phyloP scores from a whole-genome alignment of 257 asterid genomes.

The Rubia yunnanensis region DNA sequence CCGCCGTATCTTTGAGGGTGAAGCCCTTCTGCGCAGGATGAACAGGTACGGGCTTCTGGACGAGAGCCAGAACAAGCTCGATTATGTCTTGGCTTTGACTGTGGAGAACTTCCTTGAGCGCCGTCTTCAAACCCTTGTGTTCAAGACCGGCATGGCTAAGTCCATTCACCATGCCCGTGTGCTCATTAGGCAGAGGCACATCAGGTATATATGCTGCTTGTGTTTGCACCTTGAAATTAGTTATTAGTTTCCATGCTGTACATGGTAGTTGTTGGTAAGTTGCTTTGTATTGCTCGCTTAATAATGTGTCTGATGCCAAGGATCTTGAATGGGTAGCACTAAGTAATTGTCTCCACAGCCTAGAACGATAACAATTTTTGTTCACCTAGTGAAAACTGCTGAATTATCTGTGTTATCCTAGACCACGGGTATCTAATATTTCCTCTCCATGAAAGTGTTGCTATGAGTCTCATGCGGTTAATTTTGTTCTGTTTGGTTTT shows the following conservation, averaged over 20 bases:
- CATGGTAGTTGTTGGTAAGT: background rate
- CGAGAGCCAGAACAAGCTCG: slow-evolving; percentile 43
- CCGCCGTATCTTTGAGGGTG: slow-evolving; percentile 63
- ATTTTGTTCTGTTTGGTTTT: background rate
- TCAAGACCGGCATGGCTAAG: slow-evolving; percentile 43
- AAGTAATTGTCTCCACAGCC: background rate
- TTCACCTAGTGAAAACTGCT: background rate
- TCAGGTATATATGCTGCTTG: slow-evolving; percentile 21
- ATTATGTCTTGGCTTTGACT: slow-evolving; percentile 38
- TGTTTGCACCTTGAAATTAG: no score
- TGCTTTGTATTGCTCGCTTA: background rate
- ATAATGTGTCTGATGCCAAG: background rate
- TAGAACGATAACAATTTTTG: no score
- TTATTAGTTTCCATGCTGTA: background rate
- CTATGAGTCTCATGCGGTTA: background rate
- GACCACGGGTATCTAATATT: no score
- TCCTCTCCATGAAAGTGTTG: no score
- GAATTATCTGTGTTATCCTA: no score
- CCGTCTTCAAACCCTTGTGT: slow-evolving; percentile 34
- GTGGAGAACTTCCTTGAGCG: slow-evolving; percentile 44
- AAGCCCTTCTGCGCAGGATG: slow-evolving; percentile 66
- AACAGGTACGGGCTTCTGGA: slow-evolving; percentile 36
- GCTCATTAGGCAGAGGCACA: slow-evolving; percentile 45
- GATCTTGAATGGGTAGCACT: background rate
- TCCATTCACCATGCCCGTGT: slow-evolving; percentile 48